Conservation (phyloP, 1,139 yeast genomes). For the Pneumocystis murina region DNA sequence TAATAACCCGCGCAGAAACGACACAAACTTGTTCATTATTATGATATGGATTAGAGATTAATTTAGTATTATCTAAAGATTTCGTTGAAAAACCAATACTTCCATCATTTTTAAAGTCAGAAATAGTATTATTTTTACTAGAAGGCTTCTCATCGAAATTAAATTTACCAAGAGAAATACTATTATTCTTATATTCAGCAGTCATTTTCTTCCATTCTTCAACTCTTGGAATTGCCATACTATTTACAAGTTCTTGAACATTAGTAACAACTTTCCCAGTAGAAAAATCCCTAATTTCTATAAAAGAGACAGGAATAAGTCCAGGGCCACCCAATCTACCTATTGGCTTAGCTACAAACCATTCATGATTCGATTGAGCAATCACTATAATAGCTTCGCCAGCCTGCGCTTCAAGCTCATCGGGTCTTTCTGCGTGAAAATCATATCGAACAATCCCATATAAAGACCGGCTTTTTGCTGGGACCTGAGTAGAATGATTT, state of each 20-base stretch:
- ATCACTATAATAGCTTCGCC: conserved; percentile 87
- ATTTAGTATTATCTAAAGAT: neutral
- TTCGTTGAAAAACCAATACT: neutral
- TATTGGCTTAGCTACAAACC: conserved; percentile 96
- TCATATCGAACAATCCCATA: conserved; percentile 64
- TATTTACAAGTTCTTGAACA: conserved; percentile 36
- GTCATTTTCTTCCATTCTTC: conserved; percentile 91
- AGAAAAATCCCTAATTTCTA: conserved; percentile 66
- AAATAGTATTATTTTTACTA: conserved; percentile 10
- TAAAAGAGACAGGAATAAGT: conserved; percentile 79
- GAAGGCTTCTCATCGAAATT: conserved; percentile 20
- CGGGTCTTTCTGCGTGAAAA: conserved; percentile 75
- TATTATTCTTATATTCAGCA: conserved; percentile 83
- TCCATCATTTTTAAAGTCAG: conserved; percentile 4
- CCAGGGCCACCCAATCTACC: conserved; percentile 96
- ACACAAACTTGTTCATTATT: conserved; percentile 73
- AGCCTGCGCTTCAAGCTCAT: conserved; percentile 66
- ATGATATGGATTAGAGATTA: conserved; percentile 33
- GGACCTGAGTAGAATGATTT: neutral
- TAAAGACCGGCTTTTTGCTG: conserved; percentile 24
- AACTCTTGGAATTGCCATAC: conserved; percentile 69
- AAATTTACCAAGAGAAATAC: conserved; percentile 55
- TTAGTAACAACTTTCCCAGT: conserved; percentile 39
- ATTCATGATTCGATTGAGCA: conserved; percentile 90
- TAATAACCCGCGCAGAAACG: conserved; percentile 59